phyloP scores from a whole-genome alignment of 805 yeast species.

The Candida endomychidarum region DNA sequence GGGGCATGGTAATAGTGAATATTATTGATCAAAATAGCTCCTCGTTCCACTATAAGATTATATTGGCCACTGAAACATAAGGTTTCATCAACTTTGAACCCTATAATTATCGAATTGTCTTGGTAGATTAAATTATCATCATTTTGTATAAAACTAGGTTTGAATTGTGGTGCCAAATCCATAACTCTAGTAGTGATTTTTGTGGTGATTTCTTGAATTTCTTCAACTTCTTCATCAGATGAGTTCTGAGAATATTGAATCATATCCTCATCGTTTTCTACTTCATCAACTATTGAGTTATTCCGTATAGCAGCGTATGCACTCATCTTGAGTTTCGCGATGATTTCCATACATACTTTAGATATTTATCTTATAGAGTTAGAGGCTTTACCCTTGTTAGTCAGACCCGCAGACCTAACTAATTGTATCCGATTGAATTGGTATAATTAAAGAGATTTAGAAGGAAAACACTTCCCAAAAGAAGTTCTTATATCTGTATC shows the following conservation, averaged over 20 bases:
- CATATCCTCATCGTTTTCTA: conserved; percentile 17
- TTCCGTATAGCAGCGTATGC: conserved; percentile 33
- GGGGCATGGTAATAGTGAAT: conserved; percentile 25
- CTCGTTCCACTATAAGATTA: conserved; percentile 42
- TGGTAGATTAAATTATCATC: conserved; percentile 38
- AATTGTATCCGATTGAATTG: too few relatives aligned
- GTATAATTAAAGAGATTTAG: too few relatives aligned
- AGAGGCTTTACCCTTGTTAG: too few relatives aligned
- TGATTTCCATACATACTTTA: too few relatives aligned
- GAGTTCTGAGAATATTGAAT: conserved; percentile 28
- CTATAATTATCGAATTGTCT: conserved; percentile 35
- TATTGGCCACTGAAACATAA: conserved; percentile 51
- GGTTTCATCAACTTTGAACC: conserved; percentile 42
- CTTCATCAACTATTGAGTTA: conserved; percentile 16
- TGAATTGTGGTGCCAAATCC: background rate
- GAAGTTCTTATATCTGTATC: too few relatives aligned
- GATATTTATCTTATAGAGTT: too few relatives aligned
- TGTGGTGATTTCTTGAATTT: background rate
- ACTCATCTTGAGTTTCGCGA: conserved; percentile 24
- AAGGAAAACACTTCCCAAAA: too few relatives aligned
- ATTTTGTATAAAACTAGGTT: conserved; percentile 34
- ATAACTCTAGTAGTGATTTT: background rate
- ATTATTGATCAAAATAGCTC: conserved; percentile 47
- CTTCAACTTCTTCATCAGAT: conserved; percentile 24
- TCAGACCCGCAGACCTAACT: too few relatives aligned